Percentiles rank a stretch among this genome's conserved stretches.
These are phyloP conservation scores for Aspergillus awamori DNA, from an alignment of 2,329 filamentous ascomycete genomes.

Conservation along the genomic window DNA sequence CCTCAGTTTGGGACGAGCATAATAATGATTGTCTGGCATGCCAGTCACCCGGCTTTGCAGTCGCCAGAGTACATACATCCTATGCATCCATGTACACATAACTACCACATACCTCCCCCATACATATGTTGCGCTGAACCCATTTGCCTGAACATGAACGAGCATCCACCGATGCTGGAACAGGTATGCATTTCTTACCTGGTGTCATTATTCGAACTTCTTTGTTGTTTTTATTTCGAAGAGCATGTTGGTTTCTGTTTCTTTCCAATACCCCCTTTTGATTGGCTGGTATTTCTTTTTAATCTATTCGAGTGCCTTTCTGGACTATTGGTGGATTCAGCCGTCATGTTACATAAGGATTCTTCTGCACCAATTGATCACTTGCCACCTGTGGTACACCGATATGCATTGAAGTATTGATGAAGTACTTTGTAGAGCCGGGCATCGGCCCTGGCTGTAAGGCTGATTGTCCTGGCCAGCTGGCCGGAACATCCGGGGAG, in stretches of 20 bases:
- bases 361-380: constrained; percentile 3
- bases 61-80: constrained; percentile 11
- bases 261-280: constrained; percentile 21
- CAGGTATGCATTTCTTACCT: constrained; percentile 1
- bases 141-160: not conserved
- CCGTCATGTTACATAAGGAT: constrained; percentile 9
- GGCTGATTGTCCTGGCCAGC: not conserved
- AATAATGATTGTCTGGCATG: not conserved
- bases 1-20: not conserved
- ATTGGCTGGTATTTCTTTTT: constrained; percentile 17
- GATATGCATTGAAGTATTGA: not conserved
- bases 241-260: constrained; percentile 9
- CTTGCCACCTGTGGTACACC: not conserved
- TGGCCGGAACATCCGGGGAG: not conserved
- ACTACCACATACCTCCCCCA: constrained; percentile 7
- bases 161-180: constrained; percentile 2
- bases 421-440: not conserved
- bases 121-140: constrained; percentile 10
- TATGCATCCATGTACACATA: constrained; percentile 16
- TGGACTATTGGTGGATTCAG: constrained; percentile 9
- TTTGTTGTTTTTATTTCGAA: not conserved
- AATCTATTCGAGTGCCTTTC: not conserved
- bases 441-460: not conserved
- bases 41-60: not conserved
- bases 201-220: not conserved